These are phyloP conservation scores for Kazachstania sp. DNA, from an alignment of 1,139 yeast species.

Conservation along the genomic window DNA sequence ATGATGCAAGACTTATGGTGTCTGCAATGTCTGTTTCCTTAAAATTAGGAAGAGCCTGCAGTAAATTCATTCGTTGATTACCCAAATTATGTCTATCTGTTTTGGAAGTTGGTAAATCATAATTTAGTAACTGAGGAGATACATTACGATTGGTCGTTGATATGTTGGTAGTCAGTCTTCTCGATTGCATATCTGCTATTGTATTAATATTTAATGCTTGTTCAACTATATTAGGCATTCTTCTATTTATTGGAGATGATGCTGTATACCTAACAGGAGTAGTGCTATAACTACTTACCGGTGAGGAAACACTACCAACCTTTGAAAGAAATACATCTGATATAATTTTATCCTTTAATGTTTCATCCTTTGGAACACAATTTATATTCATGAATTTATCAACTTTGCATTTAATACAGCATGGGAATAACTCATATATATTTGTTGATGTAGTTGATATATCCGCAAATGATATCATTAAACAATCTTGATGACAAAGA, in stretches of 20 bases:
- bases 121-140: neutral
- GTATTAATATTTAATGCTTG: neutral
- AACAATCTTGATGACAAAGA: conserved; percentile 28
- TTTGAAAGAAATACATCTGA: conserved; percentile 14
- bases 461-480: conserved; percentile 19
- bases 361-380: conserved; percentile 25
- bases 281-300: neutral
- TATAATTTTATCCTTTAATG: conserved; percentile 19
- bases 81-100: no score
- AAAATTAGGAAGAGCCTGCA: no score
- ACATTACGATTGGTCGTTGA: no score
- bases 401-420: conserved; percentile 19
- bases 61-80: no score
- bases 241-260: neutral
- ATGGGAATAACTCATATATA: conserved; percentile 22
- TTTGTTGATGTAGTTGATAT: conserved; percentile 8
- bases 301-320: neutral
- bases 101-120: no score
- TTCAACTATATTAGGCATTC: neutral
- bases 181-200: neutral
- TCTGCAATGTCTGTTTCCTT: neutral
- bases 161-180: no score
- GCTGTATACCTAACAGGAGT: neutral
- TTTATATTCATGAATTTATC: conserved; percentile 8
- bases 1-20: neutral